Conservation (phyloP, 805 yeast genomes). For the Cyberlindnera amylophila region DNA sequence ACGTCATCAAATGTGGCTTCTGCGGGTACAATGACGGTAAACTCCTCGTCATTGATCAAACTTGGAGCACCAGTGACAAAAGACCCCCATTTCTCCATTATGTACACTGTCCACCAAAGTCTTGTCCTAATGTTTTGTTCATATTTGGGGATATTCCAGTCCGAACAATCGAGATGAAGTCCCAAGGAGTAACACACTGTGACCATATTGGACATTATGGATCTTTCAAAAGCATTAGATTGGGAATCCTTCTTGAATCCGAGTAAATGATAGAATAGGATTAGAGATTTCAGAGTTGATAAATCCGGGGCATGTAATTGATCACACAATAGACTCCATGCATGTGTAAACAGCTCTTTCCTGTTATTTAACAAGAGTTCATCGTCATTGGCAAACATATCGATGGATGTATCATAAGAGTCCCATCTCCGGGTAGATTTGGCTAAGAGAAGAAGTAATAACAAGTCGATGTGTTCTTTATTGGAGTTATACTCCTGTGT, state of each 20-base stretch:
- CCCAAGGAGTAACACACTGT: constrained; percentile 10
- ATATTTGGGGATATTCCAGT: constrained; percentile 13
- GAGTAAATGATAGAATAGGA: constrained; percentile 10
- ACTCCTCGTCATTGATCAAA: constrained; percentile 8
- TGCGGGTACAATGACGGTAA: constrained; percentile 5
- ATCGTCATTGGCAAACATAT: constrained; percentile 8
- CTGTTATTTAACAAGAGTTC: constrained; percentile 6
- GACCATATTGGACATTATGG: constrained; percentile 8
- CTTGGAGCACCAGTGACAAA: constrained; percentile 11
- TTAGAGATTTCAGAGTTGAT: constrained; percentile 10
- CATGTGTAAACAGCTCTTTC: constrained; percentile 5
- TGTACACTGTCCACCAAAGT: constrained; percentile 77
- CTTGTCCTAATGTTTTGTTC: constrained; percentile 43
- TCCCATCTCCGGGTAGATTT: constrained; percentile 12
- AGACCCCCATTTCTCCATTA: constrained; percentile 51
- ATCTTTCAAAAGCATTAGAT: constrained; percentile 11
- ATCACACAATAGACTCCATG: constrained; percentile 8
- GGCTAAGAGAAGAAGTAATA: constrained; percentile 6
- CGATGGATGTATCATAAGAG: constrained; percentile 12
- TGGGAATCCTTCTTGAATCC: constrained; percentile 15
- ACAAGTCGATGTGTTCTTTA: constrained; percentile 5
- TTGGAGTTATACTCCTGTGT: constrained; percentile 8
- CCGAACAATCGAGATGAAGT: constrained; percentile 10
- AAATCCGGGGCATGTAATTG: constrained; percentile 14
- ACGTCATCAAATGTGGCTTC: constrained; percentile 7